Conservation (phyloP, 2,329 filamentous ascomycete species). For the Hypoxylon sp. region DNA sequence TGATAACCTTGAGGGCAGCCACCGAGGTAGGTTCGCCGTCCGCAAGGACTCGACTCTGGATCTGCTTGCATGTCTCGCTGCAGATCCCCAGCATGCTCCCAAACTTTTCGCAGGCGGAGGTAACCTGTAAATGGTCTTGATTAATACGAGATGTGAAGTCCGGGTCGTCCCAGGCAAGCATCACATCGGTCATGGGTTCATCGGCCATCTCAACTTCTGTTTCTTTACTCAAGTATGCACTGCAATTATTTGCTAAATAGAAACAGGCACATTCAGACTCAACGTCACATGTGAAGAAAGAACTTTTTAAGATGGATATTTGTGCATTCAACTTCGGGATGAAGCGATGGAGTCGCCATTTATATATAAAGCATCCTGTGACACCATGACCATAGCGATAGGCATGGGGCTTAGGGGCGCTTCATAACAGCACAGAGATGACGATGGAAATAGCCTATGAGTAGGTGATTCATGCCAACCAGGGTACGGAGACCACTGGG, state of each 20-base stretch:
- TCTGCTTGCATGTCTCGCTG: slow-evolving; percentile 21
- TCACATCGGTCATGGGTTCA: slow-evolving; percentile 1
- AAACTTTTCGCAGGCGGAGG: slow-evolving; percentile 18
- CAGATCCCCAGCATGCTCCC: slow-evolving; percentile 22
- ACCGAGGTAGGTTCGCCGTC: neutral
- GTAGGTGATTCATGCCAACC: too few relatives aligned
- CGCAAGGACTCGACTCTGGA: slow-evolving; percentile 3
- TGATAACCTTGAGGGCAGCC: neutral
- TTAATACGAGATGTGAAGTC: neutral
- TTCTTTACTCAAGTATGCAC: neutral
- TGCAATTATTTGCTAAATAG: neutral
- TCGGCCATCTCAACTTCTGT: slow-evolving; percentile 12
- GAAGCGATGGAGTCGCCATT: too few relatives aligned
- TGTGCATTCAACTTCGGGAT: neutral
- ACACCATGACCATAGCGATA: neutral
- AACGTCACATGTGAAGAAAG: neutral
- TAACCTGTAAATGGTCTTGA: neutral
- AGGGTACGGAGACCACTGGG: neutral
- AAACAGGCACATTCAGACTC: neutral
- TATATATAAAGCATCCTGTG: neutral
- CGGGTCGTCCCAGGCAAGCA: slow-evolving; percentile 7
- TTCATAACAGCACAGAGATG: neutral
- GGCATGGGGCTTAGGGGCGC: neutral
- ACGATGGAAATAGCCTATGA: neutral
- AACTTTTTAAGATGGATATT: neutral